A percentile compares a stretch with the other conserved stretches of the same genome.
phyloP scores from a whole-genome alignment of 225 moss, liverwort and hornwort genomes.

The Bryoerythrophyllum caledonicum region DNA sequence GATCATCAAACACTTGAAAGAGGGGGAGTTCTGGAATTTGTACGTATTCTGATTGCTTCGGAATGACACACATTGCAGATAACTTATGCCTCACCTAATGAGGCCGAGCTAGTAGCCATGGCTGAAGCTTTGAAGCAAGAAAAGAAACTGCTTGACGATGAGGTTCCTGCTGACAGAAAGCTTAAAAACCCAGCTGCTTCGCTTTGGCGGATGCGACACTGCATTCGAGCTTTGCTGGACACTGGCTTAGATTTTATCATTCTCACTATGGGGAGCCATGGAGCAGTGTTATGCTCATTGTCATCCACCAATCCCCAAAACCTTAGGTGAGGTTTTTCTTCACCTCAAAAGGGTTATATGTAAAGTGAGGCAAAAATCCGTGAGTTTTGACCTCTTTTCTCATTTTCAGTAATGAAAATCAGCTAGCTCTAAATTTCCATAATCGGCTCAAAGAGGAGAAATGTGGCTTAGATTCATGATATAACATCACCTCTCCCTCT shows the following conservation, averaged over 20 bases:
- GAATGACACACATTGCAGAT: constrained; percentile 46
- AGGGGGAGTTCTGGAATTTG: background rate
- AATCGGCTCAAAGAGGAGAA: no score
- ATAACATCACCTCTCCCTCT: no score
- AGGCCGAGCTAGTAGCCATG: constrained; percentile 86
- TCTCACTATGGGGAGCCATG: constrained; percentile 77
- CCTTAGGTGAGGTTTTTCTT: constrained; percentile 25
- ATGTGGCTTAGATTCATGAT: no score
- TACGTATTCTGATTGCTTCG: background rate
- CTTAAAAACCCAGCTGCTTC: constrained; percentile 48
- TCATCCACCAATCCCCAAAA: constrained; percentile 27
- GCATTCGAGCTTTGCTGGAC: constrained; percentile 59
- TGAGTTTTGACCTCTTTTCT: no score
- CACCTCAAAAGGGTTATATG: background rate
- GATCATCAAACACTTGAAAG: background rate
- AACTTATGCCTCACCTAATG: constrained; percentile 84
- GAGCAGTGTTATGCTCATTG: constrained; percentile 82
- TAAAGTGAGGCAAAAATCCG: no score
- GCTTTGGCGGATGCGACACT: constrained; percentile 52
- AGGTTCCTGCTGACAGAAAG: constrained; percentile 16
- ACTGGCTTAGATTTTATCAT: constrained; percentile 74
- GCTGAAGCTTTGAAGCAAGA: constrained; percentile 56
- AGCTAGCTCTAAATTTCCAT: no score
- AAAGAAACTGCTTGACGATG: constrained; percentile 15
- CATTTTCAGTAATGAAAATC: no score